A percentile compares a stretch with the other conserved stretches of the same genome.
Evolutionary conservation across 148 eudicot species (phyloP).

Genomic region (Silene conica): DNA sequence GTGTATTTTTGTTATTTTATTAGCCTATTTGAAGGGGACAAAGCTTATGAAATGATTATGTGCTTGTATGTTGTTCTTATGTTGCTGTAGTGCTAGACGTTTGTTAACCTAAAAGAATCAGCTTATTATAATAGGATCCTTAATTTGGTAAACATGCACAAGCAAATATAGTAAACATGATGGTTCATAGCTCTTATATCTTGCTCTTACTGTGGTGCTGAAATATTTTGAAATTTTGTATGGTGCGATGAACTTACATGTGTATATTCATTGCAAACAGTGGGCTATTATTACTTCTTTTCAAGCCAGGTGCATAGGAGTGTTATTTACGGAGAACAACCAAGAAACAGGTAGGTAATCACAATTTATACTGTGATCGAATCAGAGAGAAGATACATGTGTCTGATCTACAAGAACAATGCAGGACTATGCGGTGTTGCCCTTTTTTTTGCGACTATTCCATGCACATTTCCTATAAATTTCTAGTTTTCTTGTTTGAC

Average conservation of each 20-base stretch:
- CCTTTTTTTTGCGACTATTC: conserved; percentile 3
- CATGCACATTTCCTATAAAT: background rate
- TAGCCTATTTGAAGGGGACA: background rate
- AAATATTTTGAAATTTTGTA: background rate
- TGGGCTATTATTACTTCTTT: conserved; percentile 67
- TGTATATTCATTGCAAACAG: conserved; percentile 32
- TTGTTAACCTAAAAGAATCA: background rate
- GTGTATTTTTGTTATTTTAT: background rate
- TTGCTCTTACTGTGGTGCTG: background rate
- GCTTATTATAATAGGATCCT: background rate
- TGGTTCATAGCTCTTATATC: background rate
- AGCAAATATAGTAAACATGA: background rate
- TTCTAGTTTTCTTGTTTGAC: conserved; percentile 17
- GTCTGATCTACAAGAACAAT: too few relatives aligned
- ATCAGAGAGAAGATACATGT: background rate
- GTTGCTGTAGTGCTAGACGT: background rate
- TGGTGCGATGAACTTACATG: conserved; percentile 7
- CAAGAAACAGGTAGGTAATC: conserved; percentile 71
- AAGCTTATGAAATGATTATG: background rate
- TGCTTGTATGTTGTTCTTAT: background rate
- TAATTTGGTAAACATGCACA: background rate
- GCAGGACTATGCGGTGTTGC: background rate
- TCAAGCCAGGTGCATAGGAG: conserved; percentile 75
- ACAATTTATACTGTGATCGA: background rate
- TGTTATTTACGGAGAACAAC: conserved; percentile 85